These are phyloP conservation scores for Pelargonium nanum DNA, from an alignment of 345 rosid species.

Conservation along the genomic window DNA sequence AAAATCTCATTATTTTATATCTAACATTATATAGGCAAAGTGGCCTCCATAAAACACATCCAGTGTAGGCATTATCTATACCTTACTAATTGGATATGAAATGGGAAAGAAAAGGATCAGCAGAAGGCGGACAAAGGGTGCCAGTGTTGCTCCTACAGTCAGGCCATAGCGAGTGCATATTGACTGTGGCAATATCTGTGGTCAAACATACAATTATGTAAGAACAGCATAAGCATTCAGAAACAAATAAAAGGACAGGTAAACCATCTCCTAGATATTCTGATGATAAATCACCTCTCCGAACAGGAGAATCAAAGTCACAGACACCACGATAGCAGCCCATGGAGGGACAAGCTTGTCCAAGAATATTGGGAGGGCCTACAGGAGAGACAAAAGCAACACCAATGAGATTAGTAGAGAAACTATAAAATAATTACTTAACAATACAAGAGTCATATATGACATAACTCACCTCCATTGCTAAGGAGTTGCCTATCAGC, in stretches of 20 bases:
- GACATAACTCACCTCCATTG: constrained; percentile 59
- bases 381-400: constrained; percentile 3
- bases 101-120: constrained; percentile 65
- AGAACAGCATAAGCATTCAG: background rate
- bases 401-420: background rate
- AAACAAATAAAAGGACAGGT: background rate
- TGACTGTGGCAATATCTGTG: constrained; percentile 87
- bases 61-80: constrained; percentile 10
- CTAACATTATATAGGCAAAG: background rate
- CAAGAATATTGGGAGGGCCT: constrained; percentile 86
- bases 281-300: constrained; percentile 54
- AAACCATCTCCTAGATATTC: background rate
- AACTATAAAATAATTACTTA: background rate
- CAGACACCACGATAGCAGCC: constrained; percentile 70
- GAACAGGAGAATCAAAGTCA: constrained; percentile 71
- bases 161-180: constrained; percentile 87
- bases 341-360: constrained; percentile 75
- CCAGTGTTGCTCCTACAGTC: constrained; percentile 76
- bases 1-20: too few species aligned
- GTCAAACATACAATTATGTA: constrained; percentile 7
- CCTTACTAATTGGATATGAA: constrained; percentile 96
- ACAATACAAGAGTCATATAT: background rate
- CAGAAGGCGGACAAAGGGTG: constrained; percentile 72
- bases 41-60: background rate
- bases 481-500: constrained; percentile 80